Evolutionary conservation across 1,139 yeast genomes (phyloP).

Genomic region (Taphrina flavorubra): DNA sequence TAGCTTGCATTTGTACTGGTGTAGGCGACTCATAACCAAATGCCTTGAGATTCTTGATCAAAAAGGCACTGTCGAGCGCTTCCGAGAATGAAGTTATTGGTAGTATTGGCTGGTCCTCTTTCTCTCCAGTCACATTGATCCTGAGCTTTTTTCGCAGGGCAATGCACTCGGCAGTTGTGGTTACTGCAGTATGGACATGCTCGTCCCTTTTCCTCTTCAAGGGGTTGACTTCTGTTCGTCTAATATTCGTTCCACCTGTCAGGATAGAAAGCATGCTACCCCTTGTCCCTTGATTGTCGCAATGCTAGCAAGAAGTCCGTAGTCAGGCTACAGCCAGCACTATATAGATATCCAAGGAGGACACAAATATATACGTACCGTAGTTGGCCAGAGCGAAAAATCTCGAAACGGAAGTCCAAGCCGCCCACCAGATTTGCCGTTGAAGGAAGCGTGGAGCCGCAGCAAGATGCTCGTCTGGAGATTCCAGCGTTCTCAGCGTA

Average conservation of each 20-base stretch:
- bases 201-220: conserved; percentile 44
- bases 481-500: no score
- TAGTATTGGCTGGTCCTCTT: conserved; percentile 84
- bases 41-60: conserved; percentile 68
- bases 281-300: no score
- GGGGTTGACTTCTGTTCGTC: conserved; percentile 47
- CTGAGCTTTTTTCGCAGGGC: conserved; percentile 62
- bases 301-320: no score
- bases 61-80: conserved; percentile 61
- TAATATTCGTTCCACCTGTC: conserved; percentile 49
- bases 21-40: conserved; percentile 85
- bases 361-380: not conserved
- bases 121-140: conserved; percentile 75
- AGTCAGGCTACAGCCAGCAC: no score
- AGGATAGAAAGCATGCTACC: conserved; percentile 45
- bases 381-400: not conserved
- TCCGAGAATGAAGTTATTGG: conserved; percentile 79
- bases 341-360: not conserved
- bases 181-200: conserved; percentile 55
- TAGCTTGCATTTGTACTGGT: conserved; percentile 84
- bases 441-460: no score
- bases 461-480: no score
- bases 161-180: conserved; percentile 63
- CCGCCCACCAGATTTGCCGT: not conserved
- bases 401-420: not conserved